Evolutionary conservation across 2,329 filamentous ascomycete genomes (phyloP), one percentile per base, ranked within the genome.

Genomic region (Aspergillus luchuensis): DNA sequence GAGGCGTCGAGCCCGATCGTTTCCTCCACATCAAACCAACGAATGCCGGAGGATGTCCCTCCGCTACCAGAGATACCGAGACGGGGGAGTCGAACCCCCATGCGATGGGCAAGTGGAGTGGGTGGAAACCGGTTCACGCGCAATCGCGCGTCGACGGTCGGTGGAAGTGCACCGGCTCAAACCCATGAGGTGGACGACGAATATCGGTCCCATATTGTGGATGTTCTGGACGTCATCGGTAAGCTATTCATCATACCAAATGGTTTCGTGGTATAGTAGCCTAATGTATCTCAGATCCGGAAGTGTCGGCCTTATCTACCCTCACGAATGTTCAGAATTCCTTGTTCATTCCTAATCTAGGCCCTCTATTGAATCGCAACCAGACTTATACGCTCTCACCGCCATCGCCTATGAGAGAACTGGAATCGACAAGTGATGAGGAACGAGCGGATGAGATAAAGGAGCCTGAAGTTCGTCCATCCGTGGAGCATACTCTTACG

Each of bases 251-350:
- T 17, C 15, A 15, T 15, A 36, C 11, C 33, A 13, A 13, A 5
- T 36, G 33, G 5, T 30, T 30, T 36, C 33, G 33, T 36, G 33
- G 33, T 15, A 36, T 36, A 36, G 33, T 15, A 13, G 33, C 33
- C 53, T 47, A 41, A n/a, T 23, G 19, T 33, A 7, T 10, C 10
- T 8, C 65, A 92, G 91, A 96, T 69, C 91, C 91, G 45, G 91
- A 96, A 77, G 88, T 96, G 3, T 87, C 91, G 38, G 91, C 91
- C 0, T 79, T 96, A 3, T 91, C 91, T 0, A 94, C 91, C 13
- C 84, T 96, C 8, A 96, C 91, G 47, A 96, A 96, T 69, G 88
- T 96, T 19, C 91, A 96, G 70, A 96, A 96, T 73, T 95, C 91
- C 0, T 85, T 96, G 8, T 96, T 96, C 75, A 80, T 96, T 2